A percentile compares a stretch with the other conserved stretches of the same genome.
Conservation (phyloP, 2,329 filamentous ascomycete genomes). For the Eurotiales sp. region DNA sequence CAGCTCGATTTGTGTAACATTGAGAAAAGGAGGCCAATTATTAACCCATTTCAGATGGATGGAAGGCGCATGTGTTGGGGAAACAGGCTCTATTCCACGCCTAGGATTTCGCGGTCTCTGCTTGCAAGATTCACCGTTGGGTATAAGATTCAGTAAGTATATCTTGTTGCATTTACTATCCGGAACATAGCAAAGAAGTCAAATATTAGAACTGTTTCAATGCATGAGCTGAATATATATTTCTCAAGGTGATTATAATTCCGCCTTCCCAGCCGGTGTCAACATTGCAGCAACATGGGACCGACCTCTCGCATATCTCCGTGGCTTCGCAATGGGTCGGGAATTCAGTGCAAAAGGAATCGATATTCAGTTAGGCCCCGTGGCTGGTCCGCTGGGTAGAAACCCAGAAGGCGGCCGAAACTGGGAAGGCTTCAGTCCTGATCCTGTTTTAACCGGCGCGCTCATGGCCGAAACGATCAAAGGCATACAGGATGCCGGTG, state of each 20-base stretch:
- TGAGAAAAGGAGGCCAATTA: not conserved
- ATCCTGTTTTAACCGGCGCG: constrained; percentile 70
- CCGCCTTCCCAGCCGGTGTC: constrained; percentile 74
- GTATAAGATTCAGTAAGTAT: constrained; percentile 62
- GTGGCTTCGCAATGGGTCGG: constrained; percentile 69
- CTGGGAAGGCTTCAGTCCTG: constrained; percentile 66
- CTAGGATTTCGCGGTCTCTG: constrained; percentile 68
- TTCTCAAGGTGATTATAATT: constrained; percentile 68
- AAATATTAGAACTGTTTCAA: no score
- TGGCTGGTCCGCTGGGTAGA: constrained; percentile 69
- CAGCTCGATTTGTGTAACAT: constrained; percentile 22
- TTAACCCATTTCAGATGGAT: constrained; percentile 53
- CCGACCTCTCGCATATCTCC: constrained; percentile 62
- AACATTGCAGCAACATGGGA: constrained; percentile 81
- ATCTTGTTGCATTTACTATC: not conserved
- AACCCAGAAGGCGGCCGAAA: constrained; percentile 64
- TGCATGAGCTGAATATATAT: not conserved
- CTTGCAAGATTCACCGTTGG: constrained; percentile 79
- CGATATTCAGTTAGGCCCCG: constrained; percentile 72
- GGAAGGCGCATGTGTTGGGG: constrained; percentile 72
- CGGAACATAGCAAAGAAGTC: no score
- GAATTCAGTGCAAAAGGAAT: constrained; percentile 73
- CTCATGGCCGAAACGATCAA: constrained; percentile 68
- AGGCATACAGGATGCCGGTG: constrained; percentile 76
- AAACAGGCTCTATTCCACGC: constrained; percentile 51